A percentile compares a stretch with the other conserved stretches of the same genome.
Conservation (phyloP, 176 grass and related monocot species). For the Elymus sibiricus region DNA sequence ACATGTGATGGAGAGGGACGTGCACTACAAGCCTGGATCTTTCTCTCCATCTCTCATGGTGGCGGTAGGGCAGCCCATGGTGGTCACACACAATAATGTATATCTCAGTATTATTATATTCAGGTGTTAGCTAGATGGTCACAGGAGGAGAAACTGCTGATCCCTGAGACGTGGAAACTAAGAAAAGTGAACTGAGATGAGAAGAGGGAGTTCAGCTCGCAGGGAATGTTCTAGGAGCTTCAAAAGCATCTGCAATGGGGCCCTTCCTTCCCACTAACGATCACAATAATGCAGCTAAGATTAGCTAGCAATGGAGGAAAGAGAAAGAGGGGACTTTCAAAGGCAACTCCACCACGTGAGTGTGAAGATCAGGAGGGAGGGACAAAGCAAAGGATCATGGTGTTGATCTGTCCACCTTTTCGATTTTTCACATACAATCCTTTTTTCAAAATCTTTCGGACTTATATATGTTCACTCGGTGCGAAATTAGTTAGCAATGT, state of each 20-base stretch:
- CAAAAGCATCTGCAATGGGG: constrained; percentile 15
- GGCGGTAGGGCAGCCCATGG: neutral
- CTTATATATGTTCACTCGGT: neutral
- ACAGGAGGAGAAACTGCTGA: constrained; percentile 14
- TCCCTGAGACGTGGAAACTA: constrained; percentile 44
- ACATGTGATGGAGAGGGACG: constrained; percentile 18
- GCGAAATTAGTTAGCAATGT: neutral
- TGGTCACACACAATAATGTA: constrained; percentile 30
- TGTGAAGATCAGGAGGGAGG: neutral
- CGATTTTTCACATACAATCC: neutral
- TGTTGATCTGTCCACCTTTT: neutral
- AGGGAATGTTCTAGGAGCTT: constrained; percentile 46
- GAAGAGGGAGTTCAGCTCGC: neutral
- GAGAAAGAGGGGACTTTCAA: neutral
- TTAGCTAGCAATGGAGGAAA: neutral
- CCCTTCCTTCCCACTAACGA: constrained; percentile 18
- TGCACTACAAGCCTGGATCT: constrained; percentile 24
- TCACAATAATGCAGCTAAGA: constrained; percentile 35
- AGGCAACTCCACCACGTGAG: neutral
- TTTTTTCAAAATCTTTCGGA: neutral
- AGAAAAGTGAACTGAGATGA: constrained; percentile 24
- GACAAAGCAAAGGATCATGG: neutral
- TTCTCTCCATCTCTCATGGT: neutral
- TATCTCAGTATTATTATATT: neutral
- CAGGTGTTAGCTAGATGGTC: neutral